Evolutionary conservation across 495 filamentous ascomycete species (phyloP).

Genomic region (Podospora tetraspora): DNA sequence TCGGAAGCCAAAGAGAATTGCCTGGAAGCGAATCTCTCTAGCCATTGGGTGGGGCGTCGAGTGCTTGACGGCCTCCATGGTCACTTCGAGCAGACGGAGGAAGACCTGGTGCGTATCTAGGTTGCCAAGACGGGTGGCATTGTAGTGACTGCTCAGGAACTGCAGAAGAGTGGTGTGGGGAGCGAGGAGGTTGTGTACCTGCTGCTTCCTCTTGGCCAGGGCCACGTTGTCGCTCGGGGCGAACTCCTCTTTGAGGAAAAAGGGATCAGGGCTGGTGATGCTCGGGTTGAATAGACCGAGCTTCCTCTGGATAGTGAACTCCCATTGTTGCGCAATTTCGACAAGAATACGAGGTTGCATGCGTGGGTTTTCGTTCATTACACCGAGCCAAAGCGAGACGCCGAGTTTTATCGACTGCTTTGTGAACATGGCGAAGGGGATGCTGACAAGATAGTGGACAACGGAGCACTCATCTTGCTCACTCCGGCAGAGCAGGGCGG

Average conservation of each 20-base stretch:
- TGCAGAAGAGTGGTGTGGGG: slow-evolving; percentile 84
- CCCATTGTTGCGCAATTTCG: slow-evolving; percentile 84
- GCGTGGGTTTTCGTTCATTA: slow-evolving; percentile 91
- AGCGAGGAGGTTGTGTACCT: slow-evolving; percentile 69
- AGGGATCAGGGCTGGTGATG: slow-evolving; percentile 77
- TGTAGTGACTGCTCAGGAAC: slow-evolving; percentile 90
- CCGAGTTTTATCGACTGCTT: slow-evolving; percentile 94
- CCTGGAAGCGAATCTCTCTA: slow-evolving; percentile 83
- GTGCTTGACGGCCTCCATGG: slow-evolving; percentile 62
- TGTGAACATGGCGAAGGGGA: slow-evolving; percentile 88
- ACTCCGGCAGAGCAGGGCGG: slow-evolving; percentile 73
- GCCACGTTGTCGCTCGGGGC: slow-evolving; percentile 78
- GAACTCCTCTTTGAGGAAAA: slow-evolving; percentile 87
- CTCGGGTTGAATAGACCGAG: slow-evolving; percentile 74
- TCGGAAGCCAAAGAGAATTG: slow-evolving; percentile 73
- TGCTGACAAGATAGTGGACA: slow-evolving; percentile 76
- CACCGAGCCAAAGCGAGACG: slow-evolving; percentile 89
- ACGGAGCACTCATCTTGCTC: slow-evolving; percentile 67
- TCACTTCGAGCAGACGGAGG: slow-evolving; percentile 68
- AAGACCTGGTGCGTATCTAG: slow-evolving; percentile 75
- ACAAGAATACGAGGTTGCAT: slow-evolving; percentile 77
- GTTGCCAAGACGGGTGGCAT: slow-evolving; percentile 75
- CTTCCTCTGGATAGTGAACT: slow-evolving; percentile 64
- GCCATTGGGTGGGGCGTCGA: slow-evolving; percentile 77
- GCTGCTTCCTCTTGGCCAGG: slow-evolving; percentile 68